Evolutionary conservation across 495 filamentous ascomycete species (phyloP), one percentile per base, ranked within the genome.

Genomic region (Baudoinia panamericana): DNA sequence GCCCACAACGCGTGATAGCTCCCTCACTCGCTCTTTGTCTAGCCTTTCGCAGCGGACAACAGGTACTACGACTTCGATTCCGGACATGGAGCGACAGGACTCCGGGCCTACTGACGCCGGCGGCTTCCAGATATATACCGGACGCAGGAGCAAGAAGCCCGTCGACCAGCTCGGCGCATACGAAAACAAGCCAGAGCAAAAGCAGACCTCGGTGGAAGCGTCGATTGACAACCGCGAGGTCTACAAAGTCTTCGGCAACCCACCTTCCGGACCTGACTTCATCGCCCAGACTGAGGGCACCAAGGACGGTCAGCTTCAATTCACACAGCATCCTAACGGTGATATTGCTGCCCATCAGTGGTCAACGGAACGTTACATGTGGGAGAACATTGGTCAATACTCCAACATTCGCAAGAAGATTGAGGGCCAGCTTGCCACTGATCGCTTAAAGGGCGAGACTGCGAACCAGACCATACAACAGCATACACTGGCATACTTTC

Each of bases 331-430:
- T 35, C 57, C 57, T 0, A 62, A 60, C 38, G 54, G 56, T 11
- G 56, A 62, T 31, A 49, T 62, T 11, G 56, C 57, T 17, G 59
- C 59, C 22, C 59, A 62, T 30, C 59, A 62, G 39, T 62, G 59
- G 59, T 57, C 57, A 10, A 19, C 6, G 0, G 13, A 28, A 2
- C 36, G 46, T 10, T 60, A 44, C 29, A 44, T 53, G 22, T 62
- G 59, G 59, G 44, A 48, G 17, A 57, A 59, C 42, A 57, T 62
- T 16, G 59, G 59, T 0, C 50, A 53, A 11, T 62, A 34, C 37
- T 62, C 57, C 26, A 51, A 57, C 25, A 55, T 33, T 15, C 56
- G 56, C 31, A 46, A 51, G 52, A 57, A 49, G 39, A 48, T 60
- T 15, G 57, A 62, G 40, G 59, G 59, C 9, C 55, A 51, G 20